Evolutionary conservation across 2,329 filamentous ascomycete species (phyloP), one percentile per base, ranked within the genome.

Genomic region (Botrytis tulipae): DNA sequence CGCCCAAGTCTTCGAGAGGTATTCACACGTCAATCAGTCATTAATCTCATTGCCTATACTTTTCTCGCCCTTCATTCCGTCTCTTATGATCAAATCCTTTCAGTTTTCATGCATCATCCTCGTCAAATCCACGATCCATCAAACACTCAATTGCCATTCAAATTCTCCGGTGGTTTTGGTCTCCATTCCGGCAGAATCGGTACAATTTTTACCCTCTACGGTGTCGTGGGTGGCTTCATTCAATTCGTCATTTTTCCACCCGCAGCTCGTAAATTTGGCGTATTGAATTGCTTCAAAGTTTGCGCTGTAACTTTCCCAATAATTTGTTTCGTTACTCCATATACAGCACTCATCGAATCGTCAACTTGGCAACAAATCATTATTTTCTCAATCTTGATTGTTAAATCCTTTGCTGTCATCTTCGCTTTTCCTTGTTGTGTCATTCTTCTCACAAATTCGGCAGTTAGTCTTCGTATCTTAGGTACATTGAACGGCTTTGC

Each of bases 401-500:
- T 91, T 78, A 97, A 97, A 81, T 91, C 92, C 16, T 87, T 92
- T 72, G 89, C 88, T 57, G 90, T 91, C 74, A 96, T 97, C 76
- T 91, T 98, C 79, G 92, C 92, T 0, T 98, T 98, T 81, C 95
- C 96, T 0, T 96, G 93, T 79, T 91, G 89, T 40, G 97, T 93
- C 9, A 98, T 98, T 78, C 86, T 98, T 66, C 87, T 98, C 54
- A 98, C 95, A 42, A 98, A 98, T 83, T 93, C 91, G 16, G 94
- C 94, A 7, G 83, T 86, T 1, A 94, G 91, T 72, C 84, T 97
- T 25, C 85, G 87, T 61, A 88, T 97, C 16, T 87, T 98, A 8
- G 95, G 94, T 1, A 98, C 95, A 0, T 84, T 98, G 72, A 98
- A 98, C 79, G 96, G 95, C 4, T 90, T 97, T 75, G 95, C 94